Base-by-base conservation (phyloP, 139 green algal species). In the Chlorella sp. region DNA sequence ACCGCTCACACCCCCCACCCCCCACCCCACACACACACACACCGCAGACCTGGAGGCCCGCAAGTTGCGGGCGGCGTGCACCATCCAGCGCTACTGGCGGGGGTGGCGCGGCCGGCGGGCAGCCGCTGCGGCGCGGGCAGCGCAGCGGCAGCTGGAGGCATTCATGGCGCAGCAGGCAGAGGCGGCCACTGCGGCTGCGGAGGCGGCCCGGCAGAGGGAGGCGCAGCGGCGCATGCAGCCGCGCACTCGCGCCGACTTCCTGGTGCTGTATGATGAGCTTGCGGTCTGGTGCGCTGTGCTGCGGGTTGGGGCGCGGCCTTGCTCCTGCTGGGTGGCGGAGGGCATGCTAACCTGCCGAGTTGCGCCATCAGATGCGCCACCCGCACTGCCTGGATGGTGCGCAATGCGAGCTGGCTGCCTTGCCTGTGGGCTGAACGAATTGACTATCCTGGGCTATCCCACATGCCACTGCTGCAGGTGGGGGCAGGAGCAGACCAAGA, bases 181-280 rank as follows among this genome's bases (percentile, higher is more conserved):
- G 30, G 32, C 41, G 46, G 30, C 36, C 6, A 48, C n/a, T 19
- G 74, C 48, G 20, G n/a, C 34, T 4, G 46, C n/a, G 20, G 74
- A 80, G 48, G 74, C 74, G 19, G 48, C 20, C 2, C 28, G 72
- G 72, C 43, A 67, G 74, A 26, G 46, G 1, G 74, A 80, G 74
- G 48, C 43, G 48, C 74, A 41, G n/a, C 74, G 74, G 8, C 91
- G 94, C 41, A 95, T 96, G 90, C 91, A 95, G 83, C 95, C 95
- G 13, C 86, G 91, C 9, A 95, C 88, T 5, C 68, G 72, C 1
- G 91, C 87, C 13, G 95, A 98, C 88, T 98, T 98, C 86, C 90
- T 94, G 84, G 85, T 96, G 62, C 87, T 98, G 74, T 91, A 93
- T 85, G 91, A 92, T 9, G 51, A 87, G 76, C 46, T 87, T 38